Evolutionary conservation across 768 basidiomycete genomes (phyloP).

Genomic region (Dioszegia crocea): DNA sequence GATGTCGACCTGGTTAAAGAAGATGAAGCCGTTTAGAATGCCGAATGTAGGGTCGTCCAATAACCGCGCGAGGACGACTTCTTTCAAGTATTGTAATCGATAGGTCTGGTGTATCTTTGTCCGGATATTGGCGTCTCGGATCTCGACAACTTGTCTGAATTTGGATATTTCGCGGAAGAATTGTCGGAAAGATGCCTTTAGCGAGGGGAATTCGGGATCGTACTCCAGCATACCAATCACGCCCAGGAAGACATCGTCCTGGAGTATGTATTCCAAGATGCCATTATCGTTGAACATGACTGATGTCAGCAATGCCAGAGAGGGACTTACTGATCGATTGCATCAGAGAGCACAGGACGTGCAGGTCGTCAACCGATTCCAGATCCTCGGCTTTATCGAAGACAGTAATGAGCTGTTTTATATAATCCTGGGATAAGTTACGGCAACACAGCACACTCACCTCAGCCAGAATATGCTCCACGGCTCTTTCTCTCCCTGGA

Average conservation of each 20-base stretch:
- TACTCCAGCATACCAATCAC: constrained; percentile 97
- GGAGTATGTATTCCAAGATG: constrained; percentile 89
- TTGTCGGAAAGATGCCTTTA: constrained; percentile 95
- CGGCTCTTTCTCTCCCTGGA: constrained; percentile 72
- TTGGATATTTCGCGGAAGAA: constrained; percentile 77
- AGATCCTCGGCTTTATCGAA: constrained; percentile 86
- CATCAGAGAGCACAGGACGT: constrained; percentile 85
- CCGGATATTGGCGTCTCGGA: constrained; percentile 69
- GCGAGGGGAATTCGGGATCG: constrained; percentile 92
- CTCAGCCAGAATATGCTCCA: constrained; percentile 80
- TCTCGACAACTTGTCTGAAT: constrained; percentile 83
- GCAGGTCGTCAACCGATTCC: constrained; percentile 83
- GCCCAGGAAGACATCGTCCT: constrained; percentile 86
- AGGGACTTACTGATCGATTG: constrained; percentile 79
- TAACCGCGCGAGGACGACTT: constrained; percentile 90
- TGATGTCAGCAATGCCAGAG: constrained; percentile 44
- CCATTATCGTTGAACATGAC: constrained; percentile 92
- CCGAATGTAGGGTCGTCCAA: constrained; percentile 96
- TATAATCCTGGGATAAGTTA: constrained; percentile 63
- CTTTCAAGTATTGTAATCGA: constrained; percentile 93
- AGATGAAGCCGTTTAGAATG: constrained; percentile 92
- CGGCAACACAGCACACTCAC: constrained; percentile 54
- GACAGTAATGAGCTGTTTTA: constrained; percentile 77
- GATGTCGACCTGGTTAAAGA: constrained; percentile 99
- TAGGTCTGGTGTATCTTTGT: constrained; percentile 95